Conservation (phyloP, 2,329 filamentous ascomycete species). For the Fusarium buxicola region DNA sequence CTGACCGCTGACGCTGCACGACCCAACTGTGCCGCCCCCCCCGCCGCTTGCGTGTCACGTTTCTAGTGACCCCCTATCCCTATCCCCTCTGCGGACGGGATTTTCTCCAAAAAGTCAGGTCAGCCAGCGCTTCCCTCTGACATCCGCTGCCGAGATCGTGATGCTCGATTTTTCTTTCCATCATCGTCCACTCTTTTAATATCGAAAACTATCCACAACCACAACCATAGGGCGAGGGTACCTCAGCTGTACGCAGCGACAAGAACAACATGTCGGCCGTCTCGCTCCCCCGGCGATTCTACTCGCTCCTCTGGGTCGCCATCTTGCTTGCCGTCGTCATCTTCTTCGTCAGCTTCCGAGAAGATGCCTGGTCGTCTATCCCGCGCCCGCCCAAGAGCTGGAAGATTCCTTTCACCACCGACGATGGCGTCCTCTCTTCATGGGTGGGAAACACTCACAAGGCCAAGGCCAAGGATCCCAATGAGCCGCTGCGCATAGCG, state of each 20-base stretch:
- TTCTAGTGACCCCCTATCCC: no score
- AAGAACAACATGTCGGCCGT: conserved; percentile 29
- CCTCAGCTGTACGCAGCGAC: neutral
- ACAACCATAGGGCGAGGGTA: no score
- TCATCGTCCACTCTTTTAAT: conserved; percentile 15
- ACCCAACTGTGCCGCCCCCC: no score
- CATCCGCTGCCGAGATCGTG: conserved; percentile 6
- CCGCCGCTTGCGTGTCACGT: no score
- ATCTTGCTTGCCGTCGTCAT: conserved; percentile 29
- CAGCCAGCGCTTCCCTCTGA: no score
- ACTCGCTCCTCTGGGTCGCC: conserved; percentile 39
- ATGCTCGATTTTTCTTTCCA: conserved; percentile 12
- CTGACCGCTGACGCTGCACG: no score
- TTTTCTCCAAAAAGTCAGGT: no score
- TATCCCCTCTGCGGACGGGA: no score
- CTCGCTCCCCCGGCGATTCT: conserved; percentile 38
- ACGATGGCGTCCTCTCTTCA: conserved; percentile 40
- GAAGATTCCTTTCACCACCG: conserved; percentile 43
- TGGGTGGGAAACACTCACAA: conserved; percentile 28
- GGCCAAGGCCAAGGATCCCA: conserved; percentile 17
- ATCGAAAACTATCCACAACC: no score
- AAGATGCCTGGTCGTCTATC: conserved; percentile 40
- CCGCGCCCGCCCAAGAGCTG: conserved; percentile 34
- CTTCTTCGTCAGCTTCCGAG: conserved; percentile 36
- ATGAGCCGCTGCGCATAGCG: conserved; percentile 40